Evolutionary conservation across 1,284 basidiomycete species (phyloP).

Genomic region (Vanrija sp.): DNA sequence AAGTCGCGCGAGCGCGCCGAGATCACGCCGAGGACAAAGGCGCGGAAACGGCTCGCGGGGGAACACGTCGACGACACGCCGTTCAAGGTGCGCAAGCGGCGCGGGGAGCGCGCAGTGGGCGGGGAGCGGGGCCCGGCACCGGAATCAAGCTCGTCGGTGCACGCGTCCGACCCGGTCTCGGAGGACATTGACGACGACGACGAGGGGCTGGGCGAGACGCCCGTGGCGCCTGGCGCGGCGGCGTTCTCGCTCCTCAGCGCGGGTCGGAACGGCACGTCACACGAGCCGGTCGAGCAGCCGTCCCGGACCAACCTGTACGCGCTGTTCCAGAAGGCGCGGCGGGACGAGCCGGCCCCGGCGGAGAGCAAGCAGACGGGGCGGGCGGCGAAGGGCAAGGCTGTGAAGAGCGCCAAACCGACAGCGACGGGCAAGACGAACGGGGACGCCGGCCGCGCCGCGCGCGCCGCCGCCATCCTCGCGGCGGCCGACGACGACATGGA

Average conservation of each 20-base stretch:
- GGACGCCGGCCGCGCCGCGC: too few relatives aligned
- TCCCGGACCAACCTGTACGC: too few relatives aligned
- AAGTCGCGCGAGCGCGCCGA: slow-evolving; percentile 9
- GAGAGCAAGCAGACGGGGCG: too few relatives aligned
- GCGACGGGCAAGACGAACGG: too few relatives aligned
- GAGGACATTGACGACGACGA: slow-evolving; percentile 7
- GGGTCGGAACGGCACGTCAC: background rate
- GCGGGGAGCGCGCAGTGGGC: background rate
- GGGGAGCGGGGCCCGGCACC: background rate
- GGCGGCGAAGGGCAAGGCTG: too few relatives aligned
- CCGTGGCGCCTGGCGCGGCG: slow-evolving; percentile 6
- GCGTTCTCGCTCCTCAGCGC: slow-evolving; percentile 10
- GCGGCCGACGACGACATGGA: background rate
- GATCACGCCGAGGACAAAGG: slow-evolving; percentile 44
- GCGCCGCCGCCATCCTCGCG: too few relatives aligned
- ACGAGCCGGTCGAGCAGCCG: background rate
- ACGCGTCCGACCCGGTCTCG: background rate
- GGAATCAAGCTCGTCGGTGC: background rate
- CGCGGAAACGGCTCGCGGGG: slow-evolving; percentile 43
- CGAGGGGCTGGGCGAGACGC: slow-evolving; percentile 11
- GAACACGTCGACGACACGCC: slow-evolving; percentile 45
- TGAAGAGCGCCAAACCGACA: too few relatives aligned
- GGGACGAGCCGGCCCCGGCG: too few relatives aligned
- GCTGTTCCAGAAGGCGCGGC: too few relatives aligned
- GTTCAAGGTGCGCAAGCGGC: slow-evolving; percentile 19